A percentile compares a stretch with the other conserved stretches of the same genome.
Evolutionary conservation across 2,329 filamentous ascomycete species (phyloP).

Genomic region (Cordyceps javanica): DNA sequence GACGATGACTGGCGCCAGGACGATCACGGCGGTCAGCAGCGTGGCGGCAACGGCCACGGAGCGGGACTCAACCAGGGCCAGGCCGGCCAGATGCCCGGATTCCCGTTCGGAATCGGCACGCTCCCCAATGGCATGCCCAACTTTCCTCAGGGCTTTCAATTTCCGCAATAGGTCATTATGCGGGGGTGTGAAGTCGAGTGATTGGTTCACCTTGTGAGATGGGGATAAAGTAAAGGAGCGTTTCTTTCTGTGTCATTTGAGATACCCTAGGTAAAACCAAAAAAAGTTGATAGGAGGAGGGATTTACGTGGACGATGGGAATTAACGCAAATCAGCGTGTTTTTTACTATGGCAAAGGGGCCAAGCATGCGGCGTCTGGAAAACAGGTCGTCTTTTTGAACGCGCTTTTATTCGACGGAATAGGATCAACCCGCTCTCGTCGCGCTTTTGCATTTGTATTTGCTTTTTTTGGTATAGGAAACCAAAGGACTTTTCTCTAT

Average conservation of each 20-base stretch:
- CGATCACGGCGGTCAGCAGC: constrained; percentile 18
- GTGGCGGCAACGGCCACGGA: constrained; percentile 21
- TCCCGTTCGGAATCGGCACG: constrained; percentile 32
- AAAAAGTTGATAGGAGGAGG: neutral
- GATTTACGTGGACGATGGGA: neutral
- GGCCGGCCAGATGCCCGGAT: constrained; percentile 21
- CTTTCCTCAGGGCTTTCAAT: constrained; percentile 34
- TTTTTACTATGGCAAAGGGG: neutral
- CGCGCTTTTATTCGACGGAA: neutral
- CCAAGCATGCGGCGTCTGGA: constrained; percentile 3
- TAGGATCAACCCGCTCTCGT: neutral
- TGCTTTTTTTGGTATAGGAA: too few species aligned
- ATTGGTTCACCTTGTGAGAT: too few species aligned
- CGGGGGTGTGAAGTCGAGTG: neutral
- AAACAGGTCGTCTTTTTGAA: neutral
- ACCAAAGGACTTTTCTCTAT: too few species aligned
- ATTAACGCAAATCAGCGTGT: neutral
- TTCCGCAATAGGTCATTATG: constrained; percentile 20
- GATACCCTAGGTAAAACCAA: neutral
- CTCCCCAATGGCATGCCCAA: constrained; percentile 34
- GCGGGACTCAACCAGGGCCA: constrained; percentile 15
- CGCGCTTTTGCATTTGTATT: neutral
- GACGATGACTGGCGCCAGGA: constrained; percentile 26
- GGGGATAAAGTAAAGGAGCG: neutral
- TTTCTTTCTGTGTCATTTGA: neutral